Conservation (phyloP, 2,329 filamentous ascomycete genomes). For the Aaosphaeria arxii region DNA sequence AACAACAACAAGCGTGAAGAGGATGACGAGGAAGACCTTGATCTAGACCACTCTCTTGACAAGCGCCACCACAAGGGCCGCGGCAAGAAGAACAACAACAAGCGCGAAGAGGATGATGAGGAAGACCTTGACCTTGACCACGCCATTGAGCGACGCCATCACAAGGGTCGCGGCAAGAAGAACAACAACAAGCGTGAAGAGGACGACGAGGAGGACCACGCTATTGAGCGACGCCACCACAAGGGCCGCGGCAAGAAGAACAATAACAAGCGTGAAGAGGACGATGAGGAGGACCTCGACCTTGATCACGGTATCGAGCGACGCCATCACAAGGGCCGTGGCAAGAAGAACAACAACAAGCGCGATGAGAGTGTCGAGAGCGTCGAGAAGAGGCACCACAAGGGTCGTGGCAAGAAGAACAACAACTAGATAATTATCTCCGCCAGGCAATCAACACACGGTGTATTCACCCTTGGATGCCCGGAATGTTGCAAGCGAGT, state of each 20-base stretch:
- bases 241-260: conserved; percentile 1
- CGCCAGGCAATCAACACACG: too few relatives aligned
- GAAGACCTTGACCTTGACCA: background rate
- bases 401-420: conserved; percentile 2
- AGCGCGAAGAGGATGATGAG: background rate
- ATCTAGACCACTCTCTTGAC: background rate
- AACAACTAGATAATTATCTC: background rate
- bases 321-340: background rate
- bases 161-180: conserved; percentile 12
- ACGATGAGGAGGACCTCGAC: background rate
- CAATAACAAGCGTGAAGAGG: background rate
- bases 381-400: conserved; percentile 1
- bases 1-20: conserved; percentile 5
- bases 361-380: background rate
- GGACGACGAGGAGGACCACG: background rate
- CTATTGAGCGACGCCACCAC: background rate
- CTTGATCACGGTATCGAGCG: background rate
- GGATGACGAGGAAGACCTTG: conserved; percentile 4
- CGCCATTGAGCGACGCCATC: conserved; percentile 2
- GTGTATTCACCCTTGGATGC: too few relatives aligned
- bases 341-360: background rate
- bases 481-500: too few relatives aligned
- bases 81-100: conserved; percentile 6
- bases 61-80: conserved; percentile 14
- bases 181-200: conserved; percentile 1